phyloP scores from a whole-genome alignment of 2,329 filamentous ascomycete species.

The Xylariaceae sp. region DNA sequence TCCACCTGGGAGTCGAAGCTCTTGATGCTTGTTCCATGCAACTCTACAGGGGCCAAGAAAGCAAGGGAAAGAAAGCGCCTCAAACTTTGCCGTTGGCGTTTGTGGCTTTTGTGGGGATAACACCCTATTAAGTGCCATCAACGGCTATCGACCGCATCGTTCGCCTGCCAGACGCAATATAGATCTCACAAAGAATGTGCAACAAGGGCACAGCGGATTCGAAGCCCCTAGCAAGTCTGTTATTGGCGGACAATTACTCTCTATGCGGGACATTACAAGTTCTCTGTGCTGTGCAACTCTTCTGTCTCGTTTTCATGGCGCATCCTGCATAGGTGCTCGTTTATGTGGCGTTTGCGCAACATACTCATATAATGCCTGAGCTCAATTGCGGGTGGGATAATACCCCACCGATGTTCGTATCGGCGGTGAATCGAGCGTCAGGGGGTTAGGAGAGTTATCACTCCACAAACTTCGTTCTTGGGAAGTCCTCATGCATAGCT shows the following conservation, averaged over 20 bases:
- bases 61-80: constrained; percentile 14
- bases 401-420: background rate
- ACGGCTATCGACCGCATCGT: constrained; percentile 16
- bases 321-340: background rate
- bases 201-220: constrained; percentile 1
- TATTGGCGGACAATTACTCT: background rate
- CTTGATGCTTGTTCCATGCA: constrained; percentile 9
- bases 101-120: constrained; percentile 6
- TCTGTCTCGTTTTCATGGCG: background rate
- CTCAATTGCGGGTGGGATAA: constrained; percentile 2
- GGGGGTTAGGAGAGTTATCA: constrained; percentile 1
- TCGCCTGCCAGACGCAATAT: constrained; percentile 5
- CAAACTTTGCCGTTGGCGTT: constrained; percentile 9
- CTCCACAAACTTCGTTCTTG: background rate
- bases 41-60: constrained; percentile 8
- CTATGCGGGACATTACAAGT: background rate
- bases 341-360: constrained; percentile 8
- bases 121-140: background rate
- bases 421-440: constrained; percentile 1
- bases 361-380: constrained; percentile 3
- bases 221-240: background rate
- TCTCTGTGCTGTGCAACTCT: background rate
- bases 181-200: constrained; percentile 3
- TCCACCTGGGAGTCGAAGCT: constrained; percentile 5
- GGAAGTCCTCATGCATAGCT: background rate